Base-by-base conservation (phyloP, 768 basidiomycete species). In the Russula sp. region DNA sequence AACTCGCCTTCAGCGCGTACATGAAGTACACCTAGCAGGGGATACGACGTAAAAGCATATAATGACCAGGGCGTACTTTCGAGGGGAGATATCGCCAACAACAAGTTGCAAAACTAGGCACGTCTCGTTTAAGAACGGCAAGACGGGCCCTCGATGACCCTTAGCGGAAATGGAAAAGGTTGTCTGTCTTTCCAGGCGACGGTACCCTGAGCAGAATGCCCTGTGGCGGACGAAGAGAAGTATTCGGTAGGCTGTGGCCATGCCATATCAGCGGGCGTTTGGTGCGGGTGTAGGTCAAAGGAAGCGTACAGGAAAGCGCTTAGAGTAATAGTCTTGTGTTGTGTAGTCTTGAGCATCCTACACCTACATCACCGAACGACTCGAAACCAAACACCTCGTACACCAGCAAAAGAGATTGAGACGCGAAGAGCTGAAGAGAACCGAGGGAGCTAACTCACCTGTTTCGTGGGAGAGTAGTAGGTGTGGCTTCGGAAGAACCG, bases 271-370 rank as follows among this genome's bases (percentile, higher is more conserved):
- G n/a, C n/a, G n/a, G n/a, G 38, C 2, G 59, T 9, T 44, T 36
- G 18, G 16, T n/a, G 24, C 18, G 5, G 30, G 13, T 38, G 38
- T 14, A 24, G 50, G 2, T 18, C 28, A 24, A 59, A n/a, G 55
- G n/a, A 61, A 20, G 77, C 88, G 9, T 58, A 89, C 89, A 97
- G 73, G 78, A 97, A 96, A 24, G 94, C 94, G 72, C 90, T 90
- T 42, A 94, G 72, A 0, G 90, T 92, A 59, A 94, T 75, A 7
- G 92, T 89, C 86, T 94, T 48, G 6, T 13, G 40, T 1, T 9
- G 0, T 3, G 46, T 22, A 22, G 10, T 26, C 7, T 49, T 65
- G 20, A 70, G 58, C 8, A 3, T 13, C 34, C 3, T 28, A 28
- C 16, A 16, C 14, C 22, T 46, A n/a, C n/a, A n/a, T n/a, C n/a